Percentiles rank a stretch among this genome's conserved stretches.
phyloP scores from a whole-genome alignment of 2,329 filamentous ascomycete genomes.

The Fusarium sp. region DNA sequence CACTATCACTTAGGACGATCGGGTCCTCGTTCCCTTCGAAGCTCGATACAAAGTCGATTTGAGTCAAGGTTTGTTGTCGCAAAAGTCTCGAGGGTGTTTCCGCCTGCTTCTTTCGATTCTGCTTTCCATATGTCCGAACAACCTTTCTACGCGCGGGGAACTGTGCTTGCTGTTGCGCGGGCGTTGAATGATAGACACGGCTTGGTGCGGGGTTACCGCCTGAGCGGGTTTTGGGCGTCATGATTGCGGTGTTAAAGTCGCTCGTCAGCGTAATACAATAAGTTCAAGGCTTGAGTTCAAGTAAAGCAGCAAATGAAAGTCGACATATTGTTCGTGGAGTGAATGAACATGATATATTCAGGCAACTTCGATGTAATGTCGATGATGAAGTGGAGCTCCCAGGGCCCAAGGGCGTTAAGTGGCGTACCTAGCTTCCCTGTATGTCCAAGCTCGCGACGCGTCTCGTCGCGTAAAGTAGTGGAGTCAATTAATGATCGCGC shows the following conservation, averaged over 20 bases:
- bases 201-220: slow-evolving; percentile 48
- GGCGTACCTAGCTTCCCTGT: slow-evolving; percentile 20
- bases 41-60: slow-evolving; percentile 52
- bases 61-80: slow-evolving; percentile 55
- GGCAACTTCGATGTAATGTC: slow-evolving; percentile 11
- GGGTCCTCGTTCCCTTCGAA: slow-evolving; percentile 44
- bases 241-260: slow-evolving; percentile 18
- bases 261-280: background rate
- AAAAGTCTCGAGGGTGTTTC: slow-evolving; percentile 33
- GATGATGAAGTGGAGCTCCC: slow-evolving; percentile 31
- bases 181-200: slow-evolving; percentile 51
- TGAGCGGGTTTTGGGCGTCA: slow-evolving; percentile 52
- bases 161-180: slow-evolving; percentile 50
- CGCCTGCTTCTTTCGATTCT: slow-evolving; percentile 33
- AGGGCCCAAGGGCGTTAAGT: slow-evolving; percentile 23
- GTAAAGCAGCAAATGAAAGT: background rate
- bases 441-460: slow-evolving; percentile 25
- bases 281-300: background rate
- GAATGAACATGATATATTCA: background rate
- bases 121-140: slow-evolving; percentile 49
- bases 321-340: slow-evolving; percentile 11
- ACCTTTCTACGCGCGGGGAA: slow-evolving; percentile 49
- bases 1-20: slow-evolving; percentile 43
- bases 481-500: background rate
- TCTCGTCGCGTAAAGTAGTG: slow-evolving; percentile 38